Evolutionary conservation across 148 eudicot species (phyloP).

Genomic region (Hydrangea macrophylla): DNA sequence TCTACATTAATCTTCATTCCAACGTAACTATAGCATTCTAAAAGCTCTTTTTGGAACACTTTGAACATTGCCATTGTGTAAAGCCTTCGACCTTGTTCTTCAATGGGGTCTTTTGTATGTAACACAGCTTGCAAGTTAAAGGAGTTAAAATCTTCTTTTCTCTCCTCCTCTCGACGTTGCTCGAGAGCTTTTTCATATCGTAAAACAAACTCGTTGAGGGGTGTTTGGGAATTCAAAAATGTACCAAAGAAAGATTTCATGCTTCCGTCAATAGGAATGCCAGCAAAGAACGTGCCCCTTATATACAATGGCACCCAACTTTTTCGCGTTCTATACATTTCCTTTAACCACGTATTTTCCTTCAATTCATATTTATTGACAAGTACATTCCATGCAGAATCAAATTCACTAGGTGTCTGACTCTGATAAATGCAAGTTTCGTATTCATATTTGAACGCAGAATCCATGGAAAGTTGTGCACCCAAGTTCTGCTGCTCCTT

Average conservation of each 20-base stretch:
- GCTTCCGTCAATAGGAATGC: constrained; percentile 52
- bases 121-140: constrained; percentile 45
- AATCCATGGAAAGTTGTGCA: constrained; percentile 34
- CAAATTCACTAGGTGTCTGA: constrained; percentile 56
- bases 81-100: constrained; percentile 51
- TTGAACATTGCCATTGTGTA: constrained; percentile 47
- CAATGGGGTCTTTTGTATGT: constrained; percentile 54
- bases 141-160: constrained; percentile 49
- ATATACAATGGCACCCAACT: constrained; percentile 53
- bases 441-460: constrained; percentile 48
- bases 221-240: constrained; percentile 35
- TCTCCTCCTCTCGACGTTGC: constrained; percentile 52
- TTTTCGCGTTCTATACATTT: constrained; percentile 51
- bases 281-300: constrained; percentile 50
- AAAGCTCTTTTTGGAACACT: constrained; percentile 52
- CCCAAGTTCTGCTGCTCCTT: constrained; percentile 49
- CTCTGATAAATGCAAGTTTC: constrained; percentile 50
- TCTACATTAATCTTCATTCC: constrained; percentile 52
- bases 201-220: constrained; percentile 38
- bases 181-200: constrained; percentile 50
- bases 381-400: constrained; percentile 47
- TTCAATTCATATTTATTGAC: constrained; percentile 36
- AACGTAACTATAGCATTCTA: constrained; percentile 45
- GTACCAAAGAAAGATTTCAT: constrained; percentile 39
- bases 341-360: constrained; percentile 49